Percentiles rank a stretch among this genome's conserved stretches.
phyloP scores from a whole-genome alignment of 108 stramenopile genomes.

The Cafeteria roenbergensis region DNA sequence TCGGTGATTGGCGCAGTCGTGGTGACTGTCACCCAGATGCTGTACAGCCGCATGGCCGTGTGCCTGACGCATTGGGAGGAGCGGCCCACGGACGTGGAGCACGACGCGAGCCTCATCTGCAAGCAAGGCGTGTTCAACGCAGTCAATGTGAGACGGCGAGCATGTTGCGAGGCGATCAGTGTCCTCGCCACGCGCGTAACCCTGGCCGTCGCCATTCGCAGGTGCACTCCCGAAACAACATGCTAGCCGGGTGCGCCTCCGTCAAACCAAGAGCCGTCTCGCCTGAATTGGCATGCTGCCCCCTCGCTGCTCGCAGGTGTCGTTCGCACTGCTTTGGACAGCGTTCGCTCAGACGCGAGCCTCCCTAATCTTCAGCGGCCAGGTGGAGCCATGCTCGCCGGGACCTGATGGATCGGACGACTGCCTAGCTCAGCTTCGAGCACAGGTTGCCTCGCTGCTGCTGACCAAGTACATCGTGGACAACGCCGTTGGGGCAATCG shows the following conservation, averaged over 20 bases:
- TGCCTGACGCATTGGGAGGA: constrained; percentile 23
- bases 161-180: too few species aligned
- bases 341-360: constrained; percentile 30
- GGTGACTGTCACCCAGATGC: constrained; percentile 20
- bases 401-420: background rate
- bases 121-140: constrained; percentile 35
- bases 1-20: constrained; percentile 28
- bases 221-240: too few species aligned
- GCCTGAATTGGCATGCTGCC: too few species aligned
- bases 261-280: too few species aligned
- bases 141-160: too few species aligned
- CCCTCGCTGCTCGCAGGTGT: too few species aligned
- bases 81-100: constrained; percentile 30
- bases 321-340: constrained; percentile 27
- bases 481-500: constrained; percentile 24
- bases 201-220: too few species aligned
- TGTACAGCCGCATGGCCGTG: constrained; percentile 21
- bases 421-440: constrained; percentile 14
- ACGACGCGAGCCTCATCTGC: constrained; percentile 27
- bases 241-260: too few species aligned
- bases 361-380: constrained; percentile 19
- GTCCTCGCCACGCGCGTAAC: too few species aligned
- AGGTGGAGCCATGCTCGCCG: background rate
- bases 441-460: constrained; percentile 9
- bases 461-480: constrained; percentile 23